A percentile compares a stretch with the other conserved stretches of the same genome.
Evolutionary conservation across 805 yeast genomes (phyloP).

Genomic region (Yamadazyma akitaensis): DNA sequence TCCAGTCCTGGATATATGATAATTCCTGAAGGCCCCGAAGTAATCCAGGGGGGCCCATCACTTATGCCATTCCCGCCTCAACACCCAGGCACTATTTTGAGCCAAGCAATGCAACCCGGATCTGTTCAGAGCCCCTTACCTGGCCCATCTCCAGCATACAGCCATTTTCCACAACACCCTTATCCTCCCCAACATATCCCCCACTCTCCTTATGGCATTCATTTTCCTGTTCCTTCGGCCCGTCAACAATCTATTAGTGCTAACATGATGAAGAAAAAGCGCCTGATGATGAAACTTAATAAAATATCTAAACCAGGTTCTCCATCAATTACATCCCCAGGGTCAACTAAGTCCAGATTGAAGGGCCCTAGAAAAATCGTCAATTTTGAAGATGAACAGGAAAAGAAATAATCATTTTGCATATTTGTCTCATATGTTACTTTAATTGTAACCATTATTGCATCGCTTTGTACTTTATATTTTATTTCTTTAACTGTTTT

Average conservation of each 20-base stretch:
- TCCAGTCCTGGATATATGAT: conserved; percentile 17
- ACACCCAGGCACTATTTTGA: conserved; percentile 3
- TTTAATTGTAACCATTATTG: not conserved
- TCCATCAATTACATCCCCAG: not conserved
- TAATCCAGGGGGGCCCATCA: conserved; percentile 10
- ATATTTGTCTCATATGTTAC: not conserved
- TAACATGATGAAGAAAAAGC: conserved; percentile 31
- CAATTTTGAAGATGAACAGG: not conserved
- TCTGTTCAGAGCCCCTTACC: conserved; percentile 6
- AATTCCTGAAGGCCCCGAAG: conserved; percentile 16
- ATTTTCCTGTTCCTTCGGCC: conserved; percentile 8
- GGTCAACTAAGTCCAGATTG: not conserved
- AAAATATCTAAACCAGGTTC: conserved; percentile 3
- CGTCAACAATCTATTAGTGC: conserved; percentile 33
- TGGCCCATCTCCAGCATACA: conserved; percentile 7
- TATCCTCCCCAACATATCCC: conserved; percentile 2
- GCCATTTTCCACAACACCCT: conserved; percentile 5
- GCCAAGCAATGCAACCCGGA: not conserved
- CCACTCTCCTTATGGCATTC: conserved; percentile 5
- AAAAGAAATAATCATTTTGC: not conserved
- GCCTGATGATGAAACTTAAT: conserved; percentile 20
- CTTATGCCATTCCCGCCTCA: conserved; percentile 16
- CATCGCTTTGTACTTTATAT: not conserved
- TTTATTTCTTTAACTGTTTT: not conserved
- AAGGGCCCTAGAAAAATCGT: not conserved